Evolutionary conservation across 2,329 filamentous ascomycete genomes (phyloP), one percentile per base, ranked within the genome.

Genomic region (Penicillium sp.): DNA sequence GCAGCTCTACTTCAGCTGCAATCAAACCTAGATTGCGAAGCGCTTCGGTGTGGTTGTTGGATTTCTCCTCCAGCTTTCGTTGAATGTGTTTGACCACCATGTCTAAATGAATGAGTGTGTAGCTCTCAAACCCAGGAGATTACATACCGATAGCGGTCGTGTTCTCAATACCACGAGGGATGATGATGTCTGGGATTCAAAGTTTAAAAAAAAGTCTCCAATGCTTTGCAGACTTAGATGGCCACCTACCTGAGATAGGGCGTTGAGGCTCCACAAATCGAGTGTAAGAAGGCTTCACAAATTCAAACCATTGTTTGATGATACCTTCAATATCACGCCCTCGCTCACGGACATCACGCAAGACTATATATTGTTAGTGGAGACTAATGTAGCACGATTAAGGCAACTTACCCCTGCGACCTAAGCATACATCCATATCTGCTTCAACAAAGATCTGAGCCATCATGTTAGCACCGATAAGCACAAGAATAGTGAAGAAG

Each of bases 231-330:
- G 11, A 30, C 8, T 25, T n/a, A 43, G 31, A n/a, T 7, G 28
- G 26, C 10, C 36, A 36, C 35, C 28, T 17, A 88, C 87, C 87
- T 65, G 91, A 91, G 45, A 93, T 87, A 64, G 91, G 88, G 53
- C 91, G 83, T 73, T 99, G 94, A 33, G 94, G 94, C 60, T 96
- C 88, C 54, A 99, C 94, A 69, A 85, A 97, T 81, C 88, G 90
- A 73, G 93, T 89, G 67, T 95, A 97, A 69, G 97, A 97, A 3
- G 94, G 94, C 75, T 99, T 99, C 41, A 99, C 94, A 70, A 89
- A 99, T 11, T 78, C 79, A 72, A 97, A 97, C 94, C 94, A 99
- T 73, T 99, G 94, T 75, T 97, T 97, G 73, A 99, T 92, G 68
- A 92, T 93, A 38, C 94, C 94, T 70, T 97, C 89, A 54, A 97